phyloP scores from a whole-genome alignment of 768 basidiomycete species.

The Coprinopsis strossmayeri region DNA sequence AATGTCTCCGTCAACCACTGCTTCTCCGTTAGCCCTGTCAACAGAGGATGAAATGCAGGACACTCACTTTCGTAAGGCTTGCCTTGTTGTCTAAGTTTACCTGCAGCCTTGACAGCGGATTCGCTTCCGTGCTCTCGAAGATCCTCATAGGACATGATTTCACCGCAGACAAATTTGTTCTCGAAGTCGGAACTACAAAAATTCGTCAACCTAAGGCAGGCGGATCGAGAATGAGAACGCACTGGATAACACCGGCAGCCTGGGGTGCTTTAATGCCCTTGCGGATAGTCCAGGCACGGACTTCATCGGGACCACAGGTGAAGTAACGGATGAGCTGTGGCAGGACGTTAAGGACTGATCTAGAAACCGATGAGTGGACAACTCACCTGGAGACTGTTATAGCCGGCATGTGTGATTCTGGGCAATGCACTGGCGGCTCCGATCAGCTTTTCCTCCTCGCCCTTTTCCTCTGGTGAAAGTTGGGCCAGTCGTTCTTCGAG shows the following conservation, averaged over 20 bases:
- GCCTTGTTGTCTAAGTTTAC: slow-evolving; percentile 92
- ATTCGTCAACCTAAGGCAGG: too few relatives aligned
- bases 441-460: slow-evolving; percentile 68
- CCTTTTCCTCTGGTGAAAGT: slow-evolving; percentile 62
- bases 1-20: slow-evolving; percentile 86
- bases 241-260: slow-evolving; percentile 98
- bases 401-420: slow-evolving; percentile 95
- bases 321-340: slow-evolving; percentile 87
- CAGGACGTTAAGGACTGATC: background rate
- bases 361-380: background rate
- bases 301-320: slow-evolving; percentile 95
- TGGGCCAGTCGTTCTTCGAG: slow-evolving; percentile 82
- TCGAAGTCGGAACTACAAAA: slow-evolving; percentile 82
- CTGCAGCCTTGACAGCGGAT: slow-evolving; percentile 86
- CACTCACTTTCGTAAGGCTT: slow-evolving; percentile 91
- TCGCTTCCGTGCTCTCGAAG: slow-evolving; percentile 90
- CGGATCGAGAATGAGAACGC: too few relatives aligned
- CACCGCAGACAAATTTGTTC: slow-evolving; percentile 96
- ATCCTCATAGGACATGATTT: slow-evolving; percentile 92
- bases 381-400: slow-evolving; percentile 75
- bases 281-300: slow-evolving; percentile 96
- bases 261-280: slow-evolving; percentile 92
- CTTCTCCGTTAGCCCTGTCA: background rate
- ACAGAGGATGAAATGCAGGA: slow-evolving; percentile 3
- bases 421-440: slow-evolving; percentile 73